These are phyloP conservation scores for Massarina eburnea DNA, from an alignment of 2,329 filamentous ascomycete genomes.

Conservation along the genomic window DNA sequence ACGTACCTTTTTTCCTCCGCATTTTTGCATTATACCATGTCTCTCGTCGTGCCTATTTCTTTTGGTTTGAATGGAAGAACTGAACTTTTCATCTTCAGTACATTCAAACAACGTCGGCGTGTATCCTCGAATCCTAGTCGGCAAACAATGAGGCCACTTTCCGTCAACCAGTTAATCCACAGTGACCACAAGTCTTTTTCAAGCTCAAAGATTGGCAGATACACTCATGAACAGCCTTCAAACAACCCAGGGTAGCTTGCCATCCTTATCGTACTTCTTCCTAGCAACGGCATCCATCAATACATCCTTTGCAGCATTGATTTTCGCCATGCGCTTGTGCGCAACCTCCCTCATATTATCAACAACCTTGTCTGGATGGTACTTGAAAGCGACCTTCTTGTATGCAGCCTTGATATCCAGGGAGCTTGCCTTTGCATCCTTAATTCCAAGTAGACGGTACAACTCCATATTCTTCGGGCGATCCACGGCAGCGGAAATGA, in stretches of 20 bases:
- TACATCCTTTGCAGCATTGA: conserved; percentile 29
- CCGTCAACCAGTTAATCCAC: too few relatives aligned
- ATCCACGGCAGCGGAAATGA: background rate
- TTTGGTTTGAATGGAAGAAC: too few relatives aligned
- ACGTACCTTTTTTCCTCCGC: too few relatives aligned
- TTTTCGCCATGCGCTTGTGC: conserved; percentile 22
- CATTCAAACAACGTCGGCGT: too few relatives aligned
- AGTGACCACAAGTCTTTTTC: too few relatives aligned
- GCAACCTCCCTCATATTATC: conserved; percentile 15
- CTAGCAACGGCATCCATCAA: conserved; percentile 15
- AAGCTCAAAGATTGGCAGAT: too few relatives aligned
- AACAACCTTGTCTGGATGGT: conserved; percentile 25
- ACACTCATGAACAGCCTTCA: too few relatives aligned
- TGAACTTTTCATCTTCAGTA: too few relatives aligned
- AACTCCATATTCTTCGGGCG: conserved; percentile 16
- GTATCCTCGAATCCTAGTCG: too few relatives aligned
- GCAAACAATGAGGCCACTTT: too few relatives aligned
- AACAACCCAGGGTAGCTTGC: conserved; percentile 12
- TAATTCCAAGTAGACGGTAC: conserved; percentile 20
- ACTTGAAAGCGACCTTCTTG: conserved; percentile 10
- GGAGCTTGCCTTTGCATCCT: conserved; percentile 12
- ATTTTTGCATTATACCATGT: too few relatives aligned
- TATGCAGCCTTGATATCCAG: conserved; percentile 21
- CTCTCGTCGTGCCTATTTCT: too few relatives aligned
- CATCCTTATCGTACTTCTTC: conserved; percentile 13